Evolutionary conservation across 1,139 yeast species (phyloP).

Genomic region (Schwanniomyces etchellsii): DNA sequence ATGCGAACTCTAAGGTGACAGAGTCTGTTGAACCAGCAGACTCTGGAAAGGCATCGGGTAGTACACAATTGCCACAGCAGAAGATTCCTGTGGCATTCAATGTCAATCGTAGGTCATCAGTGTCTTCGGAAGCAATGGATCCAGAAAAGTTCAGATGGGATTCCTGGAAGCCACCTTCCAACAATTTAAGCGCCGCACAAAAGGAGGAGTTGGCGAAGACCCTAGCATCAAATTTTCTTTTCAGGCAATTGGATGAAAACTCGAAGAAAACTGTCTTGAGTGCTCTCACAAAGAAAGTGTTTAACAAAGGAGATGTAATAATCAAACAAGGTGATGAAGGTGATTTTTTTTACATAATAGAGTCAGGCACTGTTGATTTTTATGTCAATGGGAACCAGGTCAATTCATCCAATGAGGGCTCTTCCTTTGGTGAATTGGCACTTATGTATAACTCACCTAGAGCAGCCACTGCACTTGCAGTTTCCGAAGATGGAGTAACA

Average conservation of each 20-base stretch:
- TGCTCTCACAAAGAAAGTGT: conserved; percentile 71
- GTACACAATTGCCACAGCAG: conserved; percentile 2
- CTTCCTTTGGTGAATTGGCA: conserved; percentile 95
- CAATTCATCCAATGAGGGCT: conserved; percentile 73
- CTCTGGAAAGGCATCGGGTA: conserved; percentile 5
- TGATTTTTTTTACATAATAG: conserved; percentile 87
- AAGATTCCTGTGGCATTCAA: conserved; percentile 56
- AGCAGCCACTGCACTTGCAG: conserved; percentile 89
- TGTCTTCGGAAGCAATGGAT: conserved; percentile 72
- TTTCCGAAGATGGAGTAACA: conserved; percentile 49
- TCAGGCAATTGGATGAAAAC: conserved; percentile 69
- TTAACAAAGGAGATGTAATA: conserved; percentile 56
- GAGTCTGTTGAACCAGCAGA: conserved; percentile 11
- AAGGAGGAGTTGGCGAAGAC: conserved; percentile 61
- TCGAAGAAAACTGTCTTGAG: conserved; percentile 72
- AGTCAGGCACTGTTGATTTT: conserved; percentile 78
- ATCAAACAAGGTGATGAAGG: conserved; percentile 96
- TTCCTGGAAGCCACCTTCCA: conserved; percentile 69
- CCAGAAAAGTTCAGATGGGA: conserved; percentile 54
- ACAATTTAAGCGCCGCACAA: conserved; percentile 61
- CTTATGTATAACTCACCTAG: conserved; percentile 96
- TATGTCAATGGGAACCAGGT: conserved; percentile 70
- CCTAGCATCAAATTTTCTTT: conserved; percentile 76
- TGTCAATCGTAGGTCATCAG: conserved; percentile 82
- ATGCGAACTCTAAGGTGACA: conserved; percentile 30